Base-by-base conservation (phyloP, 768 basidiomycete species). In the Leccinellum luteum region DNA sequence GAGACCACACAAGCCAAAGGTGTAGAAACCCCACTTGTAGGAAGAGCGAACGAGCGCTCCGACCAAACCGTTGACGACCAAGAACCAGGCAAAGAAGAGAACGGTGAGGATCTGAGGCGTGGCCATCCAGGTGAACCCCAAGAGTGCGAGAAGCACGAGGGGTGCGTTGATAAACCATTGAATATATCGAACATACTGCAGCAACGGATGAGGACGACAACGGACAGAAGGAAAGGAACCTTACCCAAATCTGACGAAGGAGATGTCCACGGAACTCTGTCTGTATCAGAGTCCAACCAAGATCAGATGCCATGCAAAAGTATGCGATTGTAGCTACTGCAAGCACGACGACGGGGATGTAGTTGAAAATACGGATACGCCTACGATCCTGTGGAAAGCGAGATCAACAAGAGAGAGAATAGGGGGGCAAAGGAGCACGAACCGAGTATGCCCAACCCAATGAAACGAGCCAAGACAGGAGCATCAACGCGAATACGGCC, bases 91-190 rank as follows among this genome's bases (percentile, higher is more conserved):
- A 65, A 84, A 74, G 38, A 74, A 65, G 41, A 65, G 43, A 17
- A 60, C 45, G 0, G 52, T 62, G 64, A 85, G 74, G 60, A 83
- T 78, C 60, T 80, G 77, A 38, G 76, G 76, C 4, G 81, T 71
- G 3, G 83, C 74, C 45, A 83, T 66, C 15, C 75, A 78, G 27
- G 82, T 80, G 7, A 77, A 70, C 52, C 81, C 70, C 15, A 82
- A 65, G 35, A 85, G 62, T 28, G 71, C 65, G 47, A 84, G 74
- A 4, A 85, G 70, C 13, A 84, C 65, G 10, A 80, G 61, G 1
- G 85, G 84, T 6, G 81, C 80, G 49, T 78, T 82, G 74, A 83
- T 80, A 56, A 80, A 77, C 81, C 80, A 82, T 55, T 80, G 80
- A 64, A 83, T 81, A 60, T 82, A 84, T 38, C 80, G 75, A 1